Evolutionary conservation across 2,329 filamentous ascomycete species (phyloP).

Genomic region (Botrytis hyacinthi): DNA sequence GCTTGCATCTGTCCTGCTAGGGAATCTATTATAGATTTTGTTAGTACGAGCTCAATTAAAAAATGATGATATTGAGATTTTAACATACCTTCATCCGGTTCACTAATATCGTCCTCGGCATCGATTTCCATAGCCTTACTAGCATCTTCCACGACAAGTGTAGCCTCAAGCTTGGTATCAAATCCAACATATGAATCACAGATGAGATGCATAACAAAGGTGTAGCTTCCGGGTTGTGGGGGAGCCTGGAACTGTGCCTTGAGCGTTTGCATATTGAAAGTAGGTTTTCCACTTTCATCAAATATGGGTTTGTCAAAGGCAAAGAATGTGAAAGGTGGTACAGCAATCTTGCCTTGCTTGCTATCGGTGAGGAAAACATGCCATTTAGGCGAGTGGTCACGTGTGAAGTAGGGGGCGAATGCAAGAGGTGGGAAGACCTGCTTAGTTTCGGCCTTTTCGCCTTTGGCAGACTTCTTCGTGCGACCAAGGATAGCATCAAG

Average conservation of each 20-base stretch:
- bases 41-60: background rate
- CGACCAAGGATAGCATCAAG: constrained; percentile 79
- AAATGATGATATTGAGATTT: background rate
- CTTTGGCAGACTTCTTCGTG: constrained; percentile 64
- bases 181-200: constrained; percentile 96
- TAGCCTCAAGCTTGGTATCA: constrained; percentile 88
- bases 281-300: constrained; percentile 76
- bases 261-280: constrained; percentile 91
- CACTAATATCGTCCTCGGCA: constrained; percentile 92
- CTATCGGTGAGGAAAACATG: constrained; percentile 91
- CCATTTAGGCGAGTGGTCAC: constrained; percentile 88
- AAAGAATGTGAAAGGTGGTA: constrained; percentile 93
- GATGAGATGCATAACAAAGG: constrained; percentile 88
- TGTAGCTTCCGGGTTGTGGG: constrained; percentile 87
- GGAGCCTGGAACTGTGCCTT: constrained; percentile 97
- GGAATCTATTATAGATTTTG: constrained; percentile 58
- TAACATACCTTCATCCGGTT: constrained; percentile 90
- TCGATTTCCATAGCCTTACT: constrained; percentile 77
- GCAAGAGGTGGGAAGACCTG: constrained; percentile 78
- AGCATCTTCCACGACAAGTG: constrained; percentile 83
- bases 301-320: constrained; percentile 89
- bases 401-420: constrained; percentile 84
- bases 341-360: constrained; percentile 93
- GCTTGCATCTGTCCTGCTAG: constrained; percentile 88
- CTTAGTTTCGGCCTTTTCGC: constrained; percentile 59